Base-by-base conservation (phyloP, 345 rosid genomes). In the Nephelium lappaceum region DNA sequence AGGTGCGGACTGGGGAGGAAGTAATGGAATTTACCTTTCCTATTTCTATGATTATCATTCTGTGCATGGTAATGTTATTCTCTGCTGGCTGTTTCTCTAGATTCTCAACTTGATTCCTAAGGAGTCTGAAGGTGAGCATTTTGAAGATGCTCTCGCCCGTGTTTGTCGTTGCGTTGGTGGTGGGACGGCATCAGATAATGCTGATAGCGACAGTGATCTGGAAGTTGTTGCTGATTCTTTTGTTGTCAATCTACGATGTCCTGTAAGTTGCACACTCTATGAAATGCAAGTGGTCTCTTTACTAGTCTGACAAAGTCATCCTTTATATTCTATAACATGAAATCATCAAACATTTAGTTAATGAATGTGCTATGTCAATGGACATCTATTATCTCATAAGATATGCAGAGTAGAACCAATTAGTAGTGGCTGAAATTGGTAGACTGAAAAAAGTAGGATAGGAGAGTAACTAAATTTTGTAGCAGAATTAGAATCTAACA, bases 181-280 rank as follows among this genome's bases (percentile, higher is more conserved):
- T 85, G 96, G 96, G 75, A 84, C 84, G 80, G 88, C 89, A 72
- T 82, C 91, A 12, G 98, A 94, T 73, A 84, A 89, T 88, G 97
- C 92, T 21, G 98, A 92, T 66, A 93, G 99, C 78, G 99, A 94
- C 81, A 96, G 99, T 85, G 99, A 96, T 76, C 78, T 94, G 78
- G 98, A 96, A 92, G 98, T 96, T 80, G 98, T 96, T 83, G 98
- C 98, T 47, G 99, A 96, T 72, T 88, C 86, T 78, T 80, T 96
- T 73, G 76, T 80, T 79, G 91, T 94, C 85, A 93, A 87, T 83
- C 93, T 96, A 11, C 97, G 99, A 23, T 96, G 99, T 86, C 99
- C 98, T 78, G 99, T 96, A 87, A 89, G 99, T 87, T 78, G 65
- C 55, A 16, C 60, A 11, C 62, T 23, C 58, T 24, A 9, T 25